Evolutionary conservation across 257 asterid species (phyloP), one percentile per base, ranked within the genome.

Genomic region (Solanum gandarillasii): DNA sequence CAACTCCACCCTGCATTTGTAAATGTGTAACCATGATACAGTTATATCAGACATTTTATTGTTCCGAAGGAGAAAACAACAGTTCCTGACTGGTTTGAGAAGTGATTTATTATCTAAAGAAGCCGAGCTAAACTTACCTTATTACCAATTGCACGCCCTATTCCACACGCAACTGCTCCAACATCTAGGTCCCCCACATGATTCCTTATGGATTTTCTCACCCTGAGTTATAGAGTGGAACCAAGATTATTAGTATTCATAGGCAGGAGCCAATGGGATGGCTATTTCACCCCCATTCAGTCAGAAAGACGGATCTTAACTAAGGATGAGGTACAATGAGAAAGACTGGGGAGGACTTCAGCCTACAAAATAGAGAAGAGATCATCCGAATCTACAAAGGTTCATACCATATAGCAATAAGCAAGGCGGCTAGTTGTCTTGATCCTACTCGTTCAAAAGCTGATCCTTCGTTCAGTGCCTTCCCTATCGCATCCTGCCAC

Each of bases 401-500:
- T 87, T 34, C 62, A 13, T 90, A 97, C 99, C 99, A 97, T 76
- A 97, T 95, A 14, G 98, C 96, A 87, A 95, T 95, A 89, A 97
- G 96, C 92, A 97, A 91, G 72, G 95, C 98, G 68, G 98, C 99
- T 89, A 97, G 91, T 87, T 97, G 99, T 67, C 99, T 92, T 27
- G 99, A 94, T 36, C 99, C 99, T 52, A 96, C 96, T 10, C 99
- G 98, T 88, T 95, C 99, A 82, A 97, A 97, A 43, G 92, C 89
- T 31, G 92, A 87, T 21, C 94, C 98, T 90, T 97, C 99, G 31
- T 93, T 98, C 90, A 97, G 92, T 25, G 95, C 92, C 90, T 95
- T 96, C 83, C 99, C 98, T 35, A 97, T 94, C 70, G 94, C 94
- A 86, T 97, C 99, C 89, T 93, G 98, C 99, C 99, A 97, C 99